Conservation (phyloP, 352 stramenopile genomes). For the Globisporangium paddicum region DNA sequence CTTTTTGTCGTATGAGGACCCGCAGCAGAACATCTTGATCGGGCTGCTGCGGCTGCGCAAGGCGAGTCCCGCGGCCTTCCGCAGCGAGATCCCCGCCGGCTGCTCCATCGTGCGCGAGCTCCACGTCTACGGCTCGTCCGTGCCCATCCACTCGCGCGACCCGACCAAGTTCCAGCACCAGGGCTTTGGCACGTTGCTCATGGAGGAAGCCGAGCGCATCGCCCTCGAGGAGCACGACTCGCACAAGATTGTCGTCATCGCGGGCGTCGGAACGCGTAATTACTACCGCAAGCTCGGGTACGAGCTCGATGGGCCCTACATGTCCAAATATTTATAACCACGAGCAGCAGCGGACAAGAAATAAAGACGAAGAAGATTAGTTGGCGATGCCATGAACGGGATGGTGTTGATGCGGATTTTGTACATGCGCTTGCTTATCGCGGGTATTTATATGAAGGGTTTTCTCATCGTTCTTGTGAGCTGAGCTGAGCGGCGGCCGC, state of each 20-base stretch:
- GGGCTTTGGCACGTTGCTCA: constrained; percentile 95
- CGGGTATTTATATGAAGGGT: too few species aligned
- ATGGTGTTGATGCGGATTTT: neutral
- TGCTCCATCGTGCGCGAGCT: constrained; percentile 87
- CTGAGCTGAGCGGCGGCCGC: constrained; percentile 1
- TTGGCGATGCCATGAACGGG: neutral
- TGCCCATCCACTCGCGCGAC: constrained; percentile 92
- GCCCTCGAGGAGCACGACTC: constrained; percentile 93
- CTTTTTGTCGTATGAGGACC: constrained; percentile 96
- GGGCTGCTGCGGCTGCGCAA: constrained; percentile 93
- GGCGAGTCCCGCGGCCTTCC: constrained; percentile 78
- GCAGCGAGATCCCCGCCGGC: constrained; percentile 60
- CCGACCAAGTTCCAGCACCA: constrained; percentile 97
- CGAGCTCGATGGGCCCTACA: constrained; percentile 95
- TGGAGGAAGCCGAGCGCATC: constrained; percentile 97
- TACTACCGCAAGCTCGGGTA: constrained; percentile 98
- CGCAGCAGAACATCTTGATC: constrained; percentile 95
- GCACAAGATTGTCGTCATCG: constrained; percentile 96
- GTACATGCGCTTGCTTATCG: neutral
- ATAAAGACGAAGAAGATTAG: too few species aligned
- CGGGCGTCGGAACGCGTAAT: constrained; percentile 93
- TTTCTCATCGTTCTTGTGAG: neutral
- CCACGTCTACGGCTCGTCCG: constrained; percentile 97
- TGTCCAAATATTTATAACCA: constrained; percentile 89
- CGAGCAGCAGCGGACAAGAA: neutral